Evolutionary conservation across 371 early-diverging fungal genomes (phyloP), one percentile per base, ranked within the genome.

Genomic region (Dentiscutata heterogama): DNA sequence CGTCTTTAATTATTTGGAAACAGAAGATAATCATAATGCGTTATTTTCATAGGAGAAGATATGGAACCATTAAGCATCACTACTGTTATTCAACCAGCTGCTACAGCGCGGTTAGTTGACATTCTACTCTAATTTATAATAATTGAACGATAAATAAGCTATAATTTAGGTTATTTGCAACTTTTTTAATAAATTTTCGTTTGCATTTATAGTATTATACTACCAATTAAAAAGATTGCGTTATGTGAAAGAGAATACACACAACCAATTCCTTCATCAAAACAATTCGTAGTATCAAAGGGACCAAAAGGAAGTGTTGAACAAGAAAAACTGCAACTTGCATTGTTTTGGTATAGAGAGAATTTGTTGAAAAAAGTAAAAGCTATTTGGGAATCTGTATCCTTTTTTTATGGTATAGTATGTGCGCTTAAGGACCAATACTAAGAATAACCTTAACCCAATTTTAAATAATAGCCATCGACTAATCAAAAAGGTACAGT

Each of bases 281-380:
- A 93, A 74, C 95, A 95, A 86, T 95, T 94, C 85, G 94, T 95
- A 10, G 92, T 94, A 1, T 89, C 92, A 3, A 90, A 93, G 78
- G 89, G 86, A 60, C 87, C 88, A 1, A 85, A 88, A 64, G 84
- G 88, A 63, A 70, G 88, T 1, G 78, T 84, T 27, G 90, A 91
- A 51, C 92, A 94, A 79, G 93, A 92, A 58, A 84, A 84, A 5
- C 83, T 87, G 31, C 90, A 92, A 20, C 83, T 92, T 29, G 86
- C 91, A 8, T 85, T 93, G 84, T 96, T 95, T 84, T 96, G 96
- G 96, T 94, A 93, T 80, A 86, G 93, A 67, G 94, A 95, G 80
- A 87, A 89, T n/a, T 78, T 95, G 11, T 81, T 94, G 64, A 84
- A 89, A 65, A 87, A 89, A 20, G 85, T 93, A 18, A 88, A 87